A percentile compares a stretch with the other conserved stretches of the same genome.
These are phyloP conservation scores for Gynandropsis gynandra DNA, from an alignment of 345 rosid genomes.

Conservation along the genomic window DNA sequence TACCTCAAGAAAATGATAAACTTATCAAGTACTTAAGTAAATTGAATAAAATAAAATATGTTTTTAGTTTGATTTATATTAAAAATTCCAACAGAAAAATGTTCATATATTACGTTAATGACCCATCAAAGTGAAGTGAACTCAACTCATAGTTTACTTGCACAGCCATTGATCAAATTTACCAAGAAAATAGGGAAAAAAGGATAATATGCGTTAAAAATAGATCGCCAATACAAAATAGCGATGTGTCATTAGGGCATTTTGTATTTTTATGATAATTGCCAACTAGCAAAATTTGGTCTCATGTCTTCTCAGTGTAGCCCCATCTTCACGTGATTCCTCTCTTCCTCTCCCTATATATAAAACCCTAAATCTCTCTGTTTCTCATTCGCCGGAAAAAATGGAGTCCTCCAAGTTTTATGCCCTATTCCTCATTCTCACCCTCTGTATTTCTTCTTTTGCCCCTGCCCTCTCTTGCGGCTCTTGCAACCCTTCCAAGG, in stretches of 20 bases:
- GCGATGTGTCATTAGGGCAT: conserved; percentile 25
- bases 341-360: conserved; percentile 34
- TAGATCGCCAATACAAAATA: conserved; percentile 18
- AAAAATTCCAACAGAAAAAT: too few species aligned
- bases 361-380: conserved; percentile 24
- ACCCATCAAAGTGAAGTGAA: too few species aligned
- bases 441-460: conserved; percentile 48
- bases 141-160: too few species aligned
- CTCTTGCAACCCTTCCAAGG: conserved; percentile 40
- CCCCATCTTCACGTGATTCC: conserved; percentile 68
- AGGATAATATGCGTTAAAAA: background rate
- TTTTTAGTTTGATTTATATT: too few species aligned
- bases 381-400: conserved; percentile 10
- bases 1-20: too few species aligned
- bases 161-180: background rate
- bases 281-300: conserved; percentile 83
- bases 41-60: too few species aligned
- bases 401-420: conserved; percentile 51
- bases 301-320: conserved; percentile 32
- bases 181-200: conserved; percentile 1
- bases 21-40: too few species aligned
- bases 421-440: conserved; percentile 46
- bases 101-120: too few species aligned
- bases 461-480: conserved; percentile 52
- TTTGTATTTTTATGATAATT: conserved; percentile 29